Evolutionary conservation across 805 yeast species (phyloP).

Genomic region (Candida stauntonica): DNA sequence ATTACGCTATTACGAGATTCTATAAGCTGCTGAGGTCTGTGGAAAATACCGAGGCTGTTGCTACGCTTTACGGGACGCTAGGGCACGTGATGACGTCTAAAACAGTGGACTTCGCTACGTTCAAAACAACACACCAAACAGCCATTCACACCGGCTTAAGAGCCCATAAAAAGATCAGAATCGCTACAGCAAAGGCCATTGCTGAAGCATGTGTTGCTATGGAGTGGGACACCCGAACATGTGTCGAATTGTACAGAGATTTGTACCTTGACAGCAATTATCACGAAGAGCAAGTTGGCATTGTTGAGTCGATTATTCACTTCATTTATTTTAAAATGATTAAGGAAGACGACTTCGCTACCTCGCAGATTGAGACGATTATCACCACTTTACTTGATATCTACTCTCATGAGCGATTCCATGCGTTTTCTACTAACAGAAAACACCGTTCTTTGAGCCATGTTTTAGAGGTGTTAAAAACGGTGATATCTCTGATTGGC

Average conservation of each 20-base stretch:
- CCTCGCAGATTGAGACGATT: slow-evolving; percentile 25
- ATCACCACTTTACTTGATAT: slow-evolving; percentile 22
- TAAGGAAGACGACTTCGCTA: slow-evolving; percentile 26
- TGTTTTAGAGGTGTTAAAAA: slow-evolving; percentile 24
- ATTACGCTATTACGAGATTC: slow-evolving; percentile 15
- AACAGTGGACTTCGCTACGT: slow-evolving; percentile 28
- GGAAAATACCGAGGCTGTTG: slow-evolving; percentile 13
- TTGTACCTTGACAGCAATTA: slow-evolving; percentile 23
- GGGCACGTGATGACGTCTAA: slow-evolving; percentile 26
- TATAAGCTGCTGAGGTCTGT: slow-evolving; percentile 20
- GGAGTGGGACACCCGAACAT: slow-evolving; percentile 21
- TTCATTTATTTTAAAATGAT: slow-evolving; percentile 28
- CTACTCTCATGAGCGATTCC: slow-evolving; percentile 27
- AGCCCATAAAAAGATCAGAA: slow-evolving; percentile 19
- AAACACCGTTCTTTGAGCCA: slow-evolving; percentile 18
- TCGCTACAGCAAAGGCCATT: slow-evolving; percentile 29
- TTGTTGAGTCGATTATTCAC: slow-evolving; percentile 35
- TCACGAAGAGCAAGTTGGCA: slow-evolving; percentile 27
- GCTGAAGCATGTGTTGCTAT: slow-evolving; percentile 30
- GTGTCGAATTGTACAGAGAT: slow-evolving; percentile 22
- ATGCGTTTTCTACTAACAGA: slow-evolving; percentile 16
- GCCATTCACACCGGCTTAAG: slow-evolving; percentile 20
- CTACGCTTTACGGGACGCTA: slow-evolving; percentile 14
- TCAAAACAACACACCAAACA: slow-evolving; percentile 17
- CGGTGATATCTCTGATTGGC: slow-evolving; percentile 25